Base-by-base conservation (phyloP, 306 rosid genomes). In the Prunus salicina region DNA sequence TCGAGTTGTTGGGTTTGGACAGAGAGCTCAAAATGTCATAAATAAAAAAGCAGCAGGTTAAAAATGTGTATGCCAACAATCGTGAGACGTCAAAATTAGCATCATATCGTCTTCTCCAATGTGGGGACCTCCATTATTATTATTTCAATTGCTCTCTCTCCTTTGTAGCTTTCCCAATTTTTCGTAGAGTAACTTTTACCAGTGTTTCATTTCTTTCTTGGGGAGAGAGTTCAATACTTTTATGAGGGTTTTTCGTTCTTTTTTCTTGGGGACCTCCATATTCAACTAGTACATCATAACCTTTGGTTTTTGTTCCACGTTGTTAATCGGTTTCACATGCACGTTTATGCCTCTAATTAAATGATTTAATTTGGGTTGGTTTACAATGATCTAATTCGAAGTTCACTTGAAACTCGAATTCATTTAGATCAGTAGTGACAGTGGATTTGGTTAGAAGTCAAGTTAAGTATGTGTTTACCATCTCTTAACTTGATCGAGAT, bases 91-190 rank as follows among this genome's bases (percentile, higher is more conserved):
- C 77, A 73, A 58, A 41, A 8, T 10, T 43, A 25, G 77, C 56
- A 45, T 60, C 46, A 60, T 73, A 55, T 46, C 28, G 60, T 73
- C 69, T 45, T 45, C 30, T 22, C 51, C 60, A 18, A 61, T 11
- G 56, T 46, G 77, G 77, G 77, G 69, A 47, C 68, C 69, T 72
- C 4, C 46, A 13, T 19, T 19, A 16, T 28, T 60, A 73, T 60
- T 5, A 34, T 34, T 34, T 45, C 47, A 45, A 60, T 73, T 28
- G 58, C n/a, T 73, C 20, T 43, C 41, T 8, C 5, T 34, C 41
- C 41, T 64, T 64, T 38, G 25, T 64, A 45, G 34, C 55, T 45
- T 45, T 24, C 50, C 71, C 13, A 50, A 58, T 10, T 20, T 43
- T 38, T 66, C 19, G 47, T 20, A 20, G n/a, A 11, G n/a, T 13